Evolutionary conservation across 1,139 yeast genomes (phyloP), one percentile per base, ranked within the genome.

Genomic region (Lodderomyces parapsilosis): DNA sequence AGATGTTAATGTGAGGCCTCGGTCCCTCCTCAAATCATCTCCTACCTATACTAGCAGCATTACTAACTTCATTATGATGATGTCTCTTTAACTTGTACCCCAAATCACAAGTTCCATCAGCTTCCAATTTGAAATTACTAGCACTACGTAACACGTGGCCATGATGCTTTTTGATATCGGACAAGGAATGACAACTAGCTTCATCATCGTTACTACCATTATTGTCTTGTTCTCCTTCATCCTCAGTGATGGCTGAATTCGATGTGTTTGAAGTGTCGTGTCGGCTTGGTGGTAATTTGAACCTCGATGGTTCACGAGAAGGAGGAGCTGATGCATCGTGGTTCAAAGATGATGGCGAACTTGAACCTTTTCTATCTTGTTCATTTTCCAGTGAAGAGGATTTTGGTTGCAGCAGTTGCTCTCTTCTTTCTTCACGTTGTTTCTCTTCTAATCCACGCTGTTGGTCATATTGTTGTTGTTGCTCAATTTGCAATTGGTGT

Each of bases 41-140:
- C 39, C 32, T 25, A 32, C 25, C 25, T 7, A 37, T 17, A 24
- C 25, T 25, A 32, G 66, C 60, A 32, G 60, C 65, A 36, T 62
- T 64, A 52, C 71, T 66, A 9, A 71, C 58, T 11, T 70, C 76
- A 39, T 63, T 55, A 51, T 74, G 79, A 52, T 71, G 76, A 51
- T 74, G 79, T 52, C 63, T 71, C 47, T 60, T 70, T 38, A 74
- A 59, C 49, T 58, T 66, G 49, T 73, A 74, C 2, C 79, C 79
- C 44, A 73, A 62, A 28, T 71, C 72, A 51, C 78, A 71, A 38
- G 56, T 42, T 2, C 77, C 76, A 46, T 52, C 57, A 22, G 56
- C 44, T 42, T 68, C 75, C 47, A 45, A 41, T 27, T 38, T 50
- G 45, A 50, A 46, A 38, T 54, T 54, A 6, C 48, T 35, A 9